Conservation (phyloP, 208 protist species). For the Trypanosomatidae sp. region DNA sequence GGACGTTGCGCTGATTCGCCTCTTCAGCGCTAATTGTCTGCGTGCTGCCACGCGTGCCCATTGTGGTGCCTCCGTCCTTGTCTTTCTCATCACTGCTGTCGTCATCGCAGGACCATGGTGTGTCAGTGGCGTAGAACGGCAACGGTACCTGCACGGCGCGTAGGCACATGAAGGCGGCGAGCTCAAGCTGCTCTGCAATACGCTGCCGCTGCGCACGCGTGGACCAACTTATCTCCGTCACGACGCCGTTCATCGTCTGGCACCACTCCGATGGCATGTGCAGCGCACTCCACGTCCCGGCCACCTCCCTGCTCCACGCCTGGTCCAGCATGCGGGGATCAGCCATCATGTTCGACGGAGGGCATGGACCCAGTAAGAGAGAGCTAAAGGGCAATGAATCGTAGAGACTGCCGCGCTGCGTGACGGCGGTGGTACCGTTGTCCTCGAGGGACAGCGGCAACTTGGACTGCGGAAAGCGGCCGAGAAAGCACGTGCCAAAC, state of each 20-base stretch:
- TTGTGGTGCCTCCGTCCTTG: neutral
- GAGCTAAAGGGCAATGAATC: conserved; percentile 15
- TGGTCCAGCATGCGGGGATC: conserved; percentile 3
- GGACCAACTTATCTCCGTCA: conserved; percentile 43
- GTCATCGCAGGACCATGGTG: conserved; percentile 9
- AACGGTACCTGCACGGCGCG: conserved; percentile 69
- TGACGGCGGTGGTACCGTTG: neutral
- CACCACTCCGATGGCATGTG: conserved; percentile 53
- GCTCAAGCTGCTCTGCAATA: conserved; percentile 56
- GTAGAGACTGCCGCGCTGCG: neutral
- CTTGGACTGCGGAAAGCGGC: neutral
- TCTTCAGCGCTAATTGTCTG: neutral
- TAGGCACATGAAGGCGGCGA: conserved; percentile 74
- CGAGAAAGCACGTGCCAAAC: conserved; percentile 41
- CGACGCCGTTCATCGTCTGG: conserved; percentile 35
- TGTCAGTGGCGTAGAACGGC: conserved; percentile 29
- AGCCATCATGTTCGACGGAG: neutral
- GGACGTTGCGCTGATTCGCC: conserved; percentile 31
- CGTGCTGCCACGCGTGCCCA: neutral
- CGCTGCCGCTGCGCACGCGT: conserved; percentile 13
- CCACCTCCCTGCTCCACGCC: conserved; percentile 16
- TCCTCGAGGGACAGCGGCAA: neutral
- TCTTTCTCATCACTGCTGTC: conserved; percentile 6
- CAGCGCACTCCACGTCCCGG: conserved; percentile 30
- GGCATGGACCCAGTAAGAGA: conserved; percentile 19